These are phyloP conservation scores for Penicillium italicum DNA, from an alignment of 2,329 filamentous ascomycete species.

Conservation along the genomic window DNA sequence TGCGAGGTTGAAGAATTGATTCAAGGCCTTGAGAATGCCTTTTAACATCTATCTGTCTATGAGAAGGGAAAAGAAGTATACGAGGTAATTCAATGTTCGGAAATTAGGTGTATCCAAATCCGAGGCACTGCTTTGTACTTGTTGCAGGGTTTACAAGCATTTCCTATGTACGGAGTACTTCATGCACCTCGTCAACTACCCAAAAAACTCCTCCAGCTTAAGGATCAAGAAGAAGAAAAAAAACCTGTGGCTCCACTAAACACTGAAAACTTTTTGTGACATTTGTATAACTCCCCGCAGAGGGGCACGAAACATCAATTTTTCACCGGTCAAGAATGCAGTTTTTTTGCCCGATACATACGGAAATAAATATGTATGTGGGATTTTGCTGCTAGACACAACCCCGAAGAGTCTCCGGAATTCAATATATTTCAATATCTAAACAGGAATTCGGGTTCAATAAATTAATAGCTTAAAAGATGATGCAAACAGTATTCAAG, in stretches of 20 bases:
- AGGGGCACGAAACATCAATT: conserved; percentile 18
- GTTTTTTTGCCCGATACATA: conserved; percentile 5
- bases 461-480: background rate
- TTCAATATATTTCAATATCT: background rate
- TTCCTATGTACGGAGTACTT: conserved; percentile 14
- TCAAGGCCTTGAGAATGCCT: background rate
- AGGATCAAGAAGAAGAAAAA: conserved; percentile 15
- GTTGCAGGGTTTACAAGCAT: background rate
- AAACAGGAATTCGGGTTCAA: background rate
- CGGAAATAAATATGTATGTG: background rate
- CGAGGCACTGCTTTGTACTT: background rate
- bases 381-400: background rate
- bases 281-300: conserved; percentile 20
- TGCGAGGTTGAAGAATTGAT: background rate
- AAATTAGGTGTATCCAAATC: background rate
- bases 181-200: conserved; percentile 25
- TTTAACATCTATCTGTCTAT: too few relatives aligned
- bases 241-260: conserved; percentile 14
- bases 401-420: background rate
- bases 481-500: background rate
- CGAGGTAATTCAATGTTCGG: background rate
- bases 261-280: conserved; percentile 18
- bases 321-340: conserved; percentile 18
- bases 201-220: conserved; percentile 16
- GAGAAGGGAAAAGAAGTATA: background rate